A percentile compares a stretch with the other conserved stretches of the same genome.
Evolutionary conservation across 1,284 basidiomycete genomes (phyloP).

Genomic region (Cryptococcus sp.): DNA sequence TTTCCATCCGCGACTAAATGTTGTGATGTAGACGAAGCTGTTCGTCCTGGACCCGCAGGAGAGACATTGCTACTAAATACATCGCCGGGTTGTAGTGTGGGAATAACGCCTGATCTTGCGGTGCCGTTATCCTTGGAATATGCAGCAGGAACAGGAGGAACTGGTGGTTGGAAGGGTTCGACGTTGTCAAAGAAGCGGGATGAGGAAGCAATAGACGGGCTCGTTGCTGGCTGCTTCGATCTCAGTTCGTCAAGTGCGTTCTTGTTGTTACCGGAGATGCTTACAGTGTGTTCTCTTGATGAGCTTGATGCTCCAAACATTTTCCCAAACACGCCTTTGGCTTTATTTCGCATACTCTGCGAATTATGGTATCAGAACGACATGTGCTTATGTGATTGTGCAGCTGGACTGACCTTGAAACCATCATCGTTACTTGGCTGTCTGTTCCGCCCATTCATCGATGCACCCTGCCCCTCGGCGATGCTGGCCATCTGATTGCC

Average conservation of each 20-base stretch:
- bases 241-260: background rate
- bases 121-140: conserved; percentile 6
- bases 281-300: conserved; percentile 13
- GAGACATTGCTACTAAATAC: conserved; percentile 11
- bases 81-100: conserved; percentile 6
- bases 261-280: background rate
- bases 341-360: conserved; percentile 43
- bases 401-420: conserved; percentile 30
- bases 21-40: background rate
- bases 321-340: conserved; percentile 49
- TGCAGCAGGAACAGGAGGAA: conserved; percentile 17
- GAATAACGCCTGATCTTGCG: conserved; percentile 8
- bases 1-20: conserved; percentile 1
- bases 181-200: conserved; percentile 9
- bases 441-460: conserved; percentile 14
- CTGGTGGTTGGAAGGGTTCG: conserved; percentile 11
- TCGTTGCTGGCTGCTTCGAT: conserved; percentile 6
- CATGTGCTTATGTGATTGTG: background rate
- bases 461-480: conserved; percentile 20
- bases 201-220: conserved; percentile 9
- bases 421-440: conserved; percentile 31
- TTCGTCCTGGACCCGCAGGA: background rate
- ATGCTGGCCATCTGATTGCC: conserved; percentile 34
- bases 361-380: background rate
- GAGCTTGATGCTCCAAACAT: conserved; percentile 43